Evolutionary conservation across 73 alveolate genomes (phyloP), one percentile per base, ranked within the genome.

Genomic region (Paramecium primaurelia): DNA sequence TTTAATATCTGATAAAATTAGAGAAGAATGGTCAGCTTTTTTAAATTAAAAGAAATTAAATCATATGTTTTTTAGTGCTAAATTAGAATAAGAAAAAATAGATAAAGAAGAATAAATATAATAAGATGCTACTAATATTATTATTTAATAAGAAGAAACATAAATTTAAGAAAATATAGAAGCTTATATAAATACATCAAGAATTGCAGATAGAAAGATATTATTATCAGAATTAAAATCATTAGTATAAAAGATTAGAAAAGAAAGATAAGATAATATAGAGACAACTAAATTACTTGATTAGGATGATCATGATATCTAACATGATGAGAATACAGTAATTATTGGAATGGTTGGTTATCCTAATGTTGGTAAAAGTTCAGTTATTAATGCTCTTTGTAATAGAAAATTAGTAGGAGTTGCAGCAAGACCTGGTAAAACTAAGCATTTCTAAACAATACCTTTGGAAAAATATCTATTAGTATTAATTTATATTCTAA

Each of bases 281-380:
- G 87, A 91, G 25, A 69, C 87, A 28, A 64, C 84, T 3, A 64
- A 91, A 54, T 38, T 25, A 22, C 22, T 93, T 71, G 92, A 60
- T 26, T 28, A 22, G 11, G 96, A 93, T 20, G 86, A 51, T 37
- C 58, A 37, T n/a, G 92, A 88, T 64, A 64, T 64, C 1, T 64
- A 64, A 40, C 80, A 59, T 49, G 95, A 77, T 45, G 84, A 60
- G 18, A 77, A 87, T 18, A 73, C 64, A 64, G 87, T 75, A 12
- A 75, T 80, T 20, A 95, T 98, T 58, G 99, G 99, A 38, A 94
- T 95, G 95, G 99, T 98, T 14, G 99, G 99, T 10, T 98, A 98
- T 91, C 99, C 99, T 45, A 98, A 98, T 93, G 99, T 98, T n/a
- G 99, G 99, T 42, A 98, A 98, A 93, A 96, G 99, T 37, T 97